phyloP scores from a whole-genome alignment of 108 stramenopile genomes.

The Pseudonitzschia pungens region DNA sequence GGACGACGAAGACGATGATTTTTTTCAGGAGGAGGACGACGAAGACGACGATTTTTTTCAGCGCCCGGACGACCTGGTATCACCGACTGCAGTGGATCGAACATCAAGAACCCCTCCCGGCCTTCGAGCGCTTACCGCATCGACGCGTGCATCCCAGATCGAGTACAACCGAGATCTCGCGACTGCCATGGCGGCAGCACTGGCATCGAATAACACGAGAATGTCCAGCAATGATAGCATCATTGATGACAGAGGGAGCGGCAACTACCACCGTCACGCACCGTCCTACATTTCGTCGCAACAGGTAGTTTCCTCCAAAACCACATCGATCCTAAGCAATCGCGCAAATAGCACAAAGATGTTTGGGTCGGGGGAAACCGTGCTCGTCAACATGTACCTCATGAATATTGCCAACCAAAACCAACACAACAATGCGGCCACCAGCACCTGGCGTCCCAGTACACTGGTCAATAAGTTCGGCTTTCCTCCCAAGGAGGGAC shows the following conservation, averaged over 20 bases:
- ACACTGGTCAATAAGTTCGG: conserved; percentile 56
- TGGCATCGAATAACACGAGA: not conserved
- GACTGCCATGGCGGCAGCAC: not conserved
- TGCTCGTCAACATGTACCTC: not conserved
- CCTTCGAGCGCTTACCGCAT: not conserved
- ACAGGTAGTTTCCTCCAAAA: not conserved
- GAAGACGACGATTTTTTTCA: too few relatives aligned
- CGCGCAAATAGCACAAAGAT: not conserved
- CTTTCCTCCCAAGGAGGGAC: conserved; percentile 61
- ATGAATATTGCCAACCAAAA: conserved; percentile 1
- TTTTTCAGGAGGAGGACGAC: too few relatives aligned
- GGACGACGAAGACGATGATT: too few relatives aligned
- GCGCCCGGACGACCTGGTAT: too few relatives aligned
- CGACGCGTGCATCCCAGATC: not conserved
- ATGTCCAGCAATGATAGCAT: not conserved
- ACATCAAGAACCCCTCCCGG: too few relatives aligned
- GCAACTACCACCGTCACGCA: not conserved
- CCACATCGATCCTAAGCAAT: not conserved
- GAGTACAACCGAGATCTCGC: not conserved
- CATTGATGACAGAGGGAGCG: not conserved
- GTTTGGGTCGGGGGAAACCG: not conserved
- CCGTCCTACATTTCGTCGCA: not conserved
- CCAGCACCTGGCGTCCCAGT: conserved; percentile 13
- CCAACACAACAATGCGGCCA: not conserved
- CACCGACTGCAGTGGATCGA: too few relatives aligned